Evolutionary conservation across 495 filamentous ascomycete species (phyloP).

Genomic region (Venustampulla echinocandica): DNA sequence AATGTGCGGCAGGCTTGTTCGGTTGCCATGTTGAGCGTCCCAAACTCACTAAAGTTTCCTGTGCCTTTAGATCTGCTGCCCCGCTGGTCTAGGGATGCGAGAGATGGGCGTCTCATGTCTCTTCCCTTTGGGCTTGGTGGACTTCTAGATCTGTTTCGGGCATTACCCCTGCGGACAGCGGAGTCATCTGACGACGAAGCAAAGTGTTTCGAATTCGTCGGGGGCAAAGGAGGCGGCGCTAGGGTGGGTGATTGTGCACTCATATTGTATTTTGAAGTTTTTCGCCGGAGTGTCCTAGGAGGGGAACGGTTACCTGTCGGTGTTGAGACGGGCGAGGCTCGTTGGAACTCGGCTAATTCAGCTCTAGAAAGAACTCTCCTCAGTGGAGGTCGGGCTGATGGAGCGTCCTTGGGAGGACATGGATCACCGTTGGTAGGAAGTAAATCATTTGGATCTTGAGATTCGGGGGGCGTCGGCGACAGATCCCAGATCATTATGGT

Average conservation of each 20-base stretch:
- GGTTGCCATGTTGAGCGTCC: slow-evolving; percentile 62
- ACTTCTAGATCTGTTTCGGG: slow-evolving; percentile 31
- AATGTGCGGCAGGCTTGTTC: slow-evolving; percentile 74
- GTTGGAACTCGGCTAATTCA: slow-evolving; percentile 70
- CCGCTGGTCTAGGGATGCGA: slow-evolving; percentile 49
- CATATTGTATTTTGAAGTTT: slow-evolving; percentile 28
- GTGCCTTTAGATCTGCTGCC: slow-evolving; percentile 46
- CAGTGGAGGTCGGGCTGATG: slow-evolving; percentile 55
- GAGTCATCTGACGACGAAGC: slow-evolving; percentile 15
- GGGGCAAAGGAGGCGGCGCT: slow-evolving; percentile 19
- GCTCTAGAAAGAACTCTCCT: slow-evolving; percentile 66
- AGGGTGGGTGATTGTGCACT: slow-evolving; percentile 19
- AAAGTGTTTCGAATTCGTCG: slow-evolving; percentile 15
- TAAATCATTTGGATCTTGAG: slow-evolving; percentile 15
- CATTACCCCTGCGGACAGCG: slow-evolving; percentile 7
- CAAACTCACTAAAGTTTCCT: slow-evolving; percentile 42
- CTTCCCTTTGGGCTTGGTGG: slow-evolving; percentile 32
- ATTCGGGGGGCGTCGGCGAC: slow-evolving; percentile 32
- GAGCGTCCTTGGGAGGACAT: slow-evolving; percentile 30
- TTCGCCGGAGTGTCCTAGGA: slow-evolving; percentile 47
- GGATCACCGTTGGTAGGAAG: slow-evolving; percentile 28
- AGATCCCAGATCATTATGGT: slow-evolving; percentile 81
- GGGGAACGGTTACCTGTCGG: slow-evolving; percentile 52
- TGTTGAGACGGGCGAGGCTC: slow-evolving; percentile 43
- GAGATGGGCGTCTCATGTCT: slow-evolving; percentile 39